Base-by-base conservation (phyloP, 257 asterid species). In the Petunia axillaris region DNA sequence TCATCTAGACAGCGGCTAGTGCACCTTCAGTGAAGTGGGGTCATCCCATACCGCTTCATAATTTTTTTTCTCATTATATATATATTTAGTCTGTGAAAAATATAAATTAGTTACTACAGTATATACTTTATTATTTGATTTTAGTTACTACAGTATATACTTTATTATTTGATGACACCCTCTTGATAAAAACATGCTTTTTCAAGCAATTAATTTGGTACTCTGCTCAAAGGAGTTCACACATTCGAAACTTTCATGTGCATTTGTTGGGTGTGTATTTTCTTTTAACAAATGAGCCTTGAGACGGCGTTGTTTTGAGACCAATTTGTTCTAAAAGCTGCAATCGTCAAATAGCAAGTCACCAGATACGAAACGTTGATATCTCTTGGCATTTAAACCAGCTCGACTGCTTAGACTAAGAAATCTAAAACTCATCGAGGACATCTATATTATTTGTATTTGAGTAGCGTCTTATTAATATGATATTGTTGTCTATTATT, bases 281-380 rank as follows among this genome's bases (percentile, higher is more conserved):
- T 65, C 52, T 65, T 39, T 65, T 39, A 16, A 65, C 11, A 65
- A 39, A 65, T 39, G 36, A 65, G 52, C 73, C 73, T 39, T 65
- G 44, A 65, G 48, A 64, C 43, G 39, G 4, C 25, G 13, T 14
- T 11, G 4, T 40, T 65, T 65, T 15, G 50, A 41, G 50, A 39
- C 36, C 14, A 65, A 65, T 39, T 65, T 65, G 52, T 65, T 65
- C 40, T 14, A 5, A 39, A 64, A 65, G 14, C 35, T 39, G 50
- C 16, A 38, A 39, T 65, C 50, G 35, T 40, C 39, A 50, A 65
- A 65, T 65, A 46, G 44, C 15, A 43, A 5, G 40, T 65, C 74
- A 65, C 40, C 40, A 65, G n/a, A 8, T 65, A 38, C 36, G 46
- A 65, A 65, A 25, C 44, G 39, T 48, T 35, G 1, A 65, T 13